phyloP scores from a whole-genome alignment of 2,329 filamentous ascomycete genomes.

The Dothideomycetes sp. region DNA sequence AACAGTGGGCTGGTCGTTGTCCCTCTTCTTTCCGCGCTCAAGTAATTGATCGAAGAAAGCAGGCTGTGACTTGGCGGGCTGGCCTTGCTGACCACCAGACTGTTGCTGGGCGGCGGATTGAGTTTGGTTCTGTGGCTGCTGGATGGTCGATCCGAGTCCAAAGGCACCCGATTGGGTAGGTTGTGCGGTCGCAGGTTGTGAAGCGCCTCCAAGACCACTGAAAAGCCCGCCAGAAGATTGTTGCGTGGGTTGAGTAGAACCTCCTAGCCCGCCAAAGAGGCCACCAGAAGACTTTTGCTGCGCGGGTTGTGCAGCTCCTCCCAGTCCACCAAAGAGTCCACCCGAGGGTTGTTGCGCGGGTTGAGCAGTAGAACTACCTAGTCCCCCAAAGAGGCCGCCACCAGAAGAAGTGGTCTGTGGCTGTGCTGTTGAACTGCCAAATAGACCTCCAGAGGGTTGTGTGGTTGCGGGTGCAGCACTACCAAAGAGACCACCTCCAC shows the following conservation, averaged over 20 bases:
- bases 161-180: not conserved
- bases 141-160: not conserved
- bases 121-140: no score
- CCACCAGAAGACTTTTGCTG: not conserved
- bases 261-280: conserved; percentile 2
- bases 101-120: conserved; percentile 11
- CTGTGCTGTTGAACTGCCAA: conserved; percentile 2
- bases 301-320: not conserved
- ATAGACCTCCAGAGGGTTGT: conserved; percentile 7
- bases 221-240: not conserved
- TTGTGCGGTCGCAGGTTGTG: conserved; percentile 3
- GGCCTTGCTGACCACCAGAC: conserved; percentile 17
- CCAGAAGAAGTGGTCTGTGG: conserved; percentile 2
- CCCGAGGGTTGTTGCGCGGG: not conserved
- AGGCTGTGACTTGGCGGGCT: conserved; percentile 31
- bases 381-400: conserved; percentile 5
- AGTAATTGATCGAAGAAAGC: conserved; percentile 55
- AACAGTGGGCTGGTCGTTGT: conserved; percentile 51
- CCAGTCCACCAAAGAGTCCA: conserved; percentile 6
- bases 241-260: not conserved
- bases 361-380: conserved; percentile 1
- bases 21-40: conserved; percentile 55
- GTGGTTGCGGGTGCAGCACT: conserved; percentile 3
- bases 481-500: conserved; percentile 7
- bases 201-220: not conserved